Evolutionary conservation across 306 rosid genomes (phyloP), one percentile per base, ranked within the genome.

Genomic region (Carpinus fangiana): DNA sequence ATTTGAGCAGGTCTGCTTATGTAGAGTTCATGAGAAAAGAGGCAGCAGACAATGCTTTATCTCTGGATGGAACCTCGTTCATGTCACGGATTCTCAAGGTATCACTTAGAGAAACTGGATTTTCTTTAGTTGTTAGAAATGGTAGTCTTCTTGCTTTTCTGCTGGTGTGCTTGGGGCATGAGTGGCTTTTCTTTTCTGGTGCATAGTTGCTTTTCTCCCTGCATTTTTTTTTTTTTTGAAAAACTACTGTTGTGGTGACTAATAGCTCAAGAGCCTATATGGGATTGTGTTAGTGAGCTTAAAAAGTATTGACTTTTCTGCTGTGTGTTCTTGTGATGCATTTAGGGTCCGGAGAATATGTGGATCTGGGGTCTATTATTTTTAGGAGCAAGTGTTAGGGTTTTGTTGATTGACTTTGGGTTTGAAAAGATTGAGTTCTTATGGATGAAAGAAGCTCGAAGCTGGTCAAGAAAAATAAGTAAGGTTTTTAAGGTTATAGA

Each of bases 31-130:
- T 90, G 92, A 89, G 88, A 66, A 96, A 88, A 86, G 99, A 90
- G 70, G 93, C 97, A 2, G 96, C 98, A 51, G 94, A 96, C 64
- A 90, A 86, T 74, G 98, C 99, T 43, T 76, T 96, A 80, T 87
- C 99, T 84, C 83, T 96, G 67, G 98, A 96, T 76, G 93, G 98
- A 48, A 93, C 97, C 52, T 96, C 98, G 54, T 96, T 91, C 73
- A 83, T 96, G 99, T 93, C 99, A 31, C 85, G 99, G 54, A 87
- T 96, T 77, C 97, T 96, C 57, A 96, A 96, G 99, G 99, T 95
- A 93, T 55, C 54, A 4, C 57, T 77, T 57, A 12, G n/a, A 7
- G 57, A 65, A 36, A 54, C 47, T 23, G 69, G 16, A 26, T 59
- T 36, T n/a, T 56, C 43, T 18, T 14, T n/a, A 34, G 61, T 68